phyloP scores from a whole-genome alignment of 169 alveolate species.

The Cryptosporidium felis region DNA sequence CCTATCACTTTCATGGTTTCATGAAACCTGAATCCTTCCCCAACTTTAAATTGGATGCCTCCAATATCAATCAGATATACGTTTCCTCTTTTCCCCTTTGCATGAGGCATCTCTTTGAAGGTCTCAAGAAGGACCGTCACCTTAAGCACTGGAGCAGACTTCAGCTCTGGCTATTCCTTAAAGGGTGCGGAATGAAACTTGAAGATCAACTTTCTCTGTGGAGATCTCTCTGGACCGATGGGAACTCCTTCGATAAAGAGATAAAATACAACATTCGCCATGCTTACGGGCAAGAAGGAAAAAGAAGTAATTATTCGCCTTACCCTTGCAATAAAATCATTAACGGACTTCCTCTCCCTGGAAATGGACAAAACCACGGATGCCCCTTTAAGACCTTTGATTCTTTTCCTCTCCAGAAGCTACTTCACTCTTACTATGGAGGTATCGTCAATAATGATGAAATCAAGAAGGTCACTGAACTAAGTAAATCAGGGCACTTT shows the following conservation, averaged over 20 bases:
- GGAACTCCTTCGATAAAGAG: slow-evolving; percentile 86
- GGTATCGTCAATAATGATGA: slow-evolving; percentile 74
- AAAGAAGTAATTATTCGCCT: slow-evolving; percentile 90
- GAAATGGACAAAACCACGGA: slow-evolving; percentile 91
- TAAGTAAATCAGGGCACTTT: slow-evolving; percentile 81
- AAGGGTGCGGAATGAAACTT: slow-evolving; percentile 89
- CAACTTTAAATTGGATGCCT: slow-evolving; percentile 30
- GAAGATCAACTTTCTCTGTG: slow-evolving; percentile 85
- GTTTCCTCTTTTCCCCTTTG: slow-evolving; percentile 89
- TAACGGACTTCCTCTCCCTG: slow-evolving; percentile 85
- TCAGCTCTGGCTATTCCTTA: slow-evolving; percentile 88
- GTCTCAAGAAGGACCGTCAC: slow-evolving; percentile 83
- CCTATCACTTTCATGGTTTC: neutral
- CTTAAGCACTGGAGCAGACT: slow-evolving; percentile 88
- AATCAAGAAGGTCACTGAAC: slow-evolving; percentile 78
- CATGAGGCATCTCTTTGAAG: slow-evolving; percentile 87
- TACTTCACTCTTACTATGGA: slow-evolving; percentile 71
- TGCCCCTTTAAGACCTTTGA: slow-evolving; percentile 91
- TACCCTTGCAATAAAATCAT: slow-evolving; percentile 89
- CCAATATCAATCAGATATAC: slow-evolving; percentile 73
- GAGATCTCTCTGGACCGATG: slow-evolving; percentile 86
- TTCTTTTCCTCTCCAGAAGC: slow-evolving; percentile 67
- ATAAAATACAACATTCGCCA: slow-evolving; percentile 90
- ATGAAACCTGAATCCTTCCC: neutral
- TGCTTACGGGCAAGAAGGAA: slow-evolving; percentile 93